Base-by-base conservation (phyloP, 2,329 filamentous ascomycete genomes). In the Fusarium bactridioides region DNA sequence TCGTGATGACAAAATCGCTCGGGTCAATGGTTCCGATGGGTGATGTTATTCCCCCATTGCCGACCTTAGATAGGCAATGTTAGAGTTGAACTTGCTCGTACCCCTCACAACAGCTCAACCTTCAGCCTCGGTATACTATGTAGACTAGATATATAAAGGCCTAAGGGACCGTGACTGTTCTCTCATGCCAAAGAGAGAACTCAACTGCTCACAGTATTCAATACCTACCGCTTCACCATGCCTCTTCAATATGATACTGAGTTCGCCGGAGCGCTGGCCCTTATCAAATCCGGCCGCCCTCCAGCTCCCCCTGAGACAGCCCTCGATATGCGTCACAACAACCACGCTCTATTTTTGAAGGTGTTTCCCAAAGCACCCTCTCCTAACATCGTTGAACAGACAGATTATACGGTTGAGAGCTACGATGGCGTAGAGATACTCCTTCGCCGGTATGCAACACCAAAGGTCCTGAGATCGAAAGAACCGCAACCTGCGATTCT, bases 171-270 rank as follows among this genome's bases (percentile, higher is more conserved):
- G 15, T 27, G 19, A 10, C 18, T 31, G 5, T 23, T 33, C 38
- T 69, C 31, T 15, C 25, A 16, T 4, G 15, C 18, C 33, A 18
- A 29, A 11, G 12, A 25, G 27, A 25, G 8, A 43, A 21, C 18
- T 21, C 29, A 19, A n/a, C 40, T n/a, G 51, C 5, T 33, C 45
- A 48, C 13, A 10, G 37, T 10, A 2, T 9, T 23, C 8, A 18
- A 21, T n/a, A 15, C 35, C 27, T 7, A 27, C 41, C 21, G 18
- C 35, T 3, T 31, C 16, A 61, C 4, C 19, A 72, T 76, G 74
- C 19, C 74, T 21, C 51, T 76, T 12, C 41, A 35, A 35, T 76
- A 74, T 16, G 74, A 76, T 19, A 13, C 56, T 13, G 74, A 73
- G 25, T 76, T 75, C 23, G 74, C 72, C 5, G 54, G 69, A 45